Evolutionary conservation across 169 alveolate species (phyloP), one percentile per base, ranked within the genome.

Genomic region (Plasmodium vinckei): DNA sequence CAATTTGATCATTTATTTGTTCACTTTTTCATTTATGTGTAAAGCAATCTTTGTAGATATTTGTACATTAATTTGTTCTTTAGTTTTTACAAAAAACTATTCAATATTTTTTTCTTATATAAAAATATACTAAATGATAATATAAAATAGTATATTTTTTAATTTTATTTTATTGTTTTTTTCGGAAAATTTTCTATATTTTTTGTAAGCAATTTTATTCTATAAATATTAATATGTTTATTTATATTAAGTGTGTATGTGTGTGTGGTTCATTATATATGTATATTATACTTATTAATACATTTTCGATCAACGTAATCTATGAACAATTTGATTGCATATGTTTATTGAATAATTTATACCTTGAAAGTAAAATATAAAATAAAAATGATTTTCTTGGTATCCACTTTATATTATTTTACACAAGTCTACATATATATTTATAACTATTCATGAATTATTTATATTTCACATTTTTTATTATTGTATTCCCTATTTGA

Each of bases 331-430:
- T 57, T 57, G 39, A 57, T n/a, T 57, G 25, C 9, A 57, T 57
- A 19, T 57, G 25, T 57, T 15, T 19, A 19, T 57, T 9, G 65
- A 23, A 57, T 15, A 19, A n/a, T 57, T 5, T 57, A 57, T 57
- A 23, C 65, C 65, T 5, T 19, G 33, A 15, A 57, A 57, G 25
- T 9, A 57, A 7, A 51, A 51, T 19, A 9, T 19, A 57, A 57
- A 57, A 57, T 23, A 19, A 19, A 57, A 57, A 23, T n/a, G 65
- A 15, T 9, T 19, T 57, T 17, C 65, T n/a, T 19, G 19, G 19
- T 57, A 57, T 57, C 13, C 25, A 51, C 59, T 51, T 51, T 51
- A 15, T 23, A 57, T n/a, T n/a, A 17, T 57, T 57, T 57, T 57
- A 10, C 65, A 57, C 27, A 15, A 15, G 59, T 51, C 59, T 51